phyloP scores from a whole-genome alignment of 345 rosid genomes.

The Citrus cavaleriei region DNA sequence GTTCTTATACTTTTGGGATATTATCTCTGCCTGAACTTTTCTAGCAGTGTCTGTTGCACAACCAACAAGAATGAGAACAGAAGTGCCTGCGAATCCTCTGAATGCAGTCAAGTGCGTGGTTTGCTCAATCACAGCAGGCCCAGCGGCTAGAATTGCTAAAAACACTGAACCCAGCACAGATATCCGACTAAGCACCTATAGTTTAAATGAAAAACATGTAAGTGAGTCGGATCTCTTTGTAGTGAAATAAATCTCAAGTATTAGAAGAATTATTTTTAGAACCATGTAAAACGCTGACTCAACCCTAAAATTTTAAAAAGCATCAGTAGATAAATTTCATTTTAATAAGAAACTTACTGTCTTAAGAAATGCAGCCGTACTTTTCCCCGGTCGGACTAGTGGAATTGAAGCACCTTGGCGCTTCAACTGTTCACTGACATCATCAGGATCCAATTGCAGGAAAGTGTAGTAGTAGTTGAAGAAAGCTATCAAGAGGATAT shows the following conservation, averaged over 20 bases:
- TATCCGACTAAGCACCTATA: constrained; percentile 89
- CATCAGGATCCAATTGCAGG: constrained; percentile 95
- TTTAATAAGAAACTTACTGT: constrained; percentile 45
- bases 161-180: constrained; percentile 89
- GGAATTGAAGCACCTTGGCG: constrained; percentile 98
- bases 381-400: constrained; percentile 91
- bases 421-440: constrained; percentile 96
- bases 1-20: constrained; percentile 92
- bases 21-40: constrained; percentile 94
- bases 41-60: constrained; percentile 97
- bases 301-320: background rate
- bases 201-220: constrained; percentile 3
- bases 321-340: background rate
- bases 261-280: background rate
- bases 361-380: constrained; percentile 78
- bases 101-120: constrained; percentile 91
- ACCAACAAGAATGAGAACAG: constrained; percentile 97
- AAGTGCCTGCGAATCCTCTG: constrained; percentile 97
- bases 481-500: constrained; percentile 88
- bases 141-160: constrained; percentile 93
- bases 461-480: constrained; percentile 98
- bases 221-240: background rate
- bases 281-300: background rate
- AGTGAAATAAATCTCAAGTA: background rate
- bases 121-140: constrained; percentile 89